Evolutionary conservation across 2,329 filamentous ascomycete genomes (phyloP).

Genomic region (Hymenoscyphus infarciens): DNA sequence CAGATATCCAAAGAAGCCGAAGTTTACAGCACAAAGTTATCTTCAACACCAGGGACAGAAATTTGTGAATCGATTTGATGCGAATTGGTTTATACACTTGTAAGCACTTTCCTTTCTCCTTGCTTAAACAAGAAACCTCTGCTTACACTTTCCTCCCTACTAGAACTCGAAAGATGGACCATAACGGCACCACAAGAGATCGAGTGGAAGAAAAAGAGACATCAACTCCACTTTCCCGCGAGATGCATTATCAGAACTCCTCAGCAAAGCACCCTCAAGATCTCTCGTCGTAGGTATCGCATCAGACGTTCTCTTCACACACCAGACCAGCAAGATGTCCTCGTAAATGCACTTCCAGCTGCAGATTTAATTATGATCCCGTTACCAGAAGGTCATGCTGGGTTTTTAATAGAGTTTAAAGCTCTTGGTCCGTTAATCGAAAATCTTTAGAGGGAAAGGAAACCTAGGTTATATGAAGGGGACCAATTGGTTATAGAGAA

Average conservation of each 20-base stretch:
- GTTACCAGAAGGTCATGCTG: slow-evolving; percentile 7
- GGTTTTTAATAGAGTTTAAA: slow-evolving; percentile 35
- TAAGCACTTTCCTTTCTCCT: background rate
- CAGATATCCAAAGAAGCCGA: background rate
- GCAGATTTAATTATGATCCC: slow-evolving; percentile 33
- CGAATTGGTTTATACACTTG: slow-evolving; percentile 40
- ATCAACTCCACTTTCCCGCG: slow-evolving; percentile 38
- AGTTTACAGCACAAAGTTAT: slow-evolving; percentile 39
- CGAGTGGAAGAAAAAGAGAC: slow-evolving; percentile 8
- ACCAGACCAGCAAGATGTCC: slow-evolving; percentile 34
- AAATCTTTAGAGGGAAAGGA: slow-evolving; percentile 3
- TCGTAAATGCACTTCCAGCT: slow-evolving; percentile 33
- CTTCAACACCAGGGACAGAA: slow-evolving; percentile 40
- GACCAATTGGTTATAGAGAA: background rate
- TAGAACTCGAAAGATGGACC: slow-evolving; percentile 38
- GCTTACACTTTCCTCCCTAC: background rate
- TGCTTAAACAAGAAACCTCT: background rate
- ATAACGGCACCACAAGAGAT: slow-evolving; percentile 36
- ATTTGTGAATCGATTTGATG: slow-evolving; percentile 39
- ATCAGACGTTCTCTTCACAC: slow-evolving; percentile 37
- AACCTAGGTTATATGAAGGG: background rate
- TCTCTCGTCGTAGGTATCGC: slow-evolving; percentile 37
- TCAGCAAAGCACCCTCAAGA: slow-evolving; percentile 28
- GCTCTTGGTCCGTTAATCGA: slow-evolving; percentile 31
- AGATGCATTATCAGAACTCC: slow-evolving; percentile 26